Percentiles rank a stretch among this genome's conserved stretches.
Evolutionary conservation across 192 early-diverging fungal species (phyloP).

Genomic region (Oehlia diaphana): DNA sequence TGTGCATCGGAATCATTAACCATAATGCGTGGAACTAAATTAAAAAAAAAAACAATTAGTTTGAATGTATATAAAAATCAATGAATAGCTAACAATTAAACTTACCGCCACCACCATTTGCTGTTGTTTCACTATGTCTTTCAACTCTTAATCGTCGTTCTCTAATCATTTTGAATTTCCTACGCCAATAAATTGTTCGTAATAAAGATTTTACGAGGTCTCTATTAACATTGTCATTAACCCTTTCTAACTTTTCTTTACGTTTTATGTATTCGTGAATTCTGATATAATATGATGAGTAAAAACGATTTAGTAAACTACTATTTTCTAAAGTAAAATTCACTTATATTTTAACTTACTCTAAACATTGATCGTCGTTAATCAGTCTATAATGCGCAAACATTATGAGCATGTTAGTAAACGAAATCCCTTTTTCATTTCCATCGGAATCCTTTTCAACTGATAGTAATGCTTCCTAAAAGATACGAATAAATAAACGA

Average conservation of each 20-base stretch:
- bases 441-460: conserved; percentile 17
- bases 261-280: conserved; percentile 43
- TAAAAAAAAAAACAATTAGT: background rate
- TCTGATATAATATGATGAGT: conserved; percentile 17
- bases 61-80: background rate
- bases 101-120: background rate
- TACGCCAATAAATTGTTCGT: conserved; percentile 22
- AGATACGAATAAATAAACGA: background rate
- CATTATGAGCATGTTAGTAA: conserved; percentile 56
- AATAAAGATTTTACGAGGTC: conserved; percentile 27
- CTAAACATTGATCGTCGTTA: conserved; percentile 52
- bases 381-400: conserved; percentile 58
- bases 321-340: conserved; percentile 5
- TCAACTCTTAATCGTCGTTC: background rate
- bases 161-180: background rate
- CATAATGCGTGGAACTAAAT: conserved; percentile 23
- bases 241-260: conserved; percentile 40
- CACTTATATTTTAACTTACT: conserved; percentile 36
- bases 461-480: conserved; percentile 28
- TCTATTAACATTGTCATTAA: conserved; percentile 18
- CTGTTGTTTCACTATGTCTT: background rate
- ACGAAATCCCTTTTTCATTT: conserved; percentile 40
- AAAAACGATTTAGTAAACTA: background rate
- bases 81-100: background rate
- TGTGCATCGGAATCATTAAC: conserved; percentile 15